These are phyloP conservation scores for Candida pseudoglaebosa DNA, from an alignment of 805 yeast species.

Conservation along the genomic window DNA sequence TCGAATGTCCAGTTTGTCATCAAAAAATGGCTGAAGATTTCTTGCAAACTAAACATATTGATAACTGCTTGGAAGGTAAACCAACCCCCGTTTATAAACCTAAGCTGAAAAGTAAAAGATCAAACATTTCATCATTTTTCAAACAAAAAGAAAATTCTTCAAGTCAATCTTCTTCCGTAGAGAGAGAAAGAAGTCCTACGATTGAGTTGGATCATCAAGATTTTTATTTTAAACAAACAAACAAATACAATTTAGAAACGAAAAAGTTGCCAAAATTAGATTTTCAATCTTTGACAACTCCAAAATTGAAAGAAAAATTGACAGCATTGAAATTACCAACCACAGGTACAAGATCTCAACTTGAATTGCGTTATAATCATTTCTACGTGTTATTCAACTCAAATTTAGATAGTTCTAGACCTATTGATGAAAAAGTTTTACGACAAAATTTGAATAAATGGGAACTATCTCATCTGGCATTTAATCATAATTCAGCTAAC, in stretches of 20 bases:
- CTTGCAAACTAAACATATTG: conserved; percentile 59
- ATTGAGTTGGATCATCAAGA: conserved; percentile 18
- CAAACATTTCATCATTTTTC: conserved; percentile 29
- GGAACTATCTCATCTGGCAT: conserved; percentile 51
- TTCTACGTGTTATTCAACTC: conserved; percentile 78
- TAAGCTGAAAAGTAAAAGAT: conserved; percentile 5
- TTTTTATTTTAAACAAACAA: conserved; percentile 28
- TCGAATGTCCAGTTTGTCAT: conserved; percentile 67
- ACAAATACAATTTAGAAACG: conserved; percentile 23
- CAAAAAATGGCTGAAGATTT: conserved; percentile 49
- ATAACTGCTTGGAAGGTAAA: conserved; percentile 48
- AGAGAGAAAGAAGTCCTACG: not conserved
- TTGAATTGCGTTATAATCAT: conserved; percentile 72
- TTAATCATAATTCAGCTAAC: conserved; percentile 20
- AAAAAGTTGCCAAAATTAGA: conserved; percentile 61
- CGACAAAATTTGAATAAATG: conserved; percentile 57
- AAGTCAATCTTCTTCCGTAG: not conserved
- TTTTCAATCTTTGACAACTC: conserved; percentile 52
- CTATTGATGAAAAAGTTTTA: conserved; percentile 54
- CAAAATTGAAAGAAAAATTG: conserved; percentile 61
- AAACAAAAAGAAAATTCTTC: conserved; percentile 8
- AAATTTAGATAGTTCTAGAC: conserved; percentile 68
- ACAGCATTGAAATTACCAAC: conserved; percentile 51
- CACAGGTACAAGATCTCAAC: conserved; percentile 56
- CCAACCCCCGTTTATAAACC: conserved; percentile 10